Percentiles rank a stretch among this genome's conserved stretches.
Evolutionary conservation across 2,329 filamentous ascomycete species (phyloP).

Genomic region (Phaeosphaeriaceae sp.): DNA sequence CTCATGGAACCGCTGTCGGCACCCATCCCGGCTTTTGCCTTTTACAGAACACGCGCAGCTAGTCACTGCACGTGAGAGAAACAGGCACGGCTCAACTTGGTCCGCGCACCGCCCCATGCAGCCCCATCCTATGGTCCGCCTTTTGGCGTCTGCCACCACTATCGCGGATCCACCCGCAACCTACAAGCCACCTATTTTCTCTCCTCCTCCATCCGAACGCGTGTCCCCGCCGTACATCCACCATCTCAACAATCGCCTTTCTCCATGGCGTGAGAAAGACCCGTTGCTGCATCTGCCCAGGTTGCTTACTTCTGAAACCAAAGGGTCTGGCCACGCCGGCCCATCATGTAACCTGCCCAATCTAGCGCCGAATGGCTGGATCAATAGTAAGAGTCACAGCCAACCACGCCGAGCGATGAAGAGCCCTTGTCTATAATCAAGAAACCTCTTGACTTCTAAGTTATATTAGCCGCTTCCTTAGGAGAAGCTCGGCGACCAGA

Average conservation of each 20-base stretch:
- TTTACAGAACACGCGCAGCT: constrained; percentile 30
- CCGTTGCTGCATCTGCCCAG: constrained; percentile 20
- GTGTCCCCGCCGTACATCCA: constrained; percentile 24
- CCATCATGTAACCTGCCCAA: constrained; percentile 32
- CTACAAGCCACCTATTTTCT: constrained; percentile 17
- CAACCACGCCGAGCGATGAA: constrained; percentile 14
- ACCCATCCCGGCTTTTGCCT: constrained; percentile 17
- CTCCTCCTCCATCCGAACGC: constrained; percentile 24
- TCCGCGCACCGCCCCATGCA: constrained; percentile 34
- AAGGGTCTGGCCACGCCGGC: constrained; percentile 13
- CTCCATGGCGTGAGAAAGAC: constrained; percentile 27
- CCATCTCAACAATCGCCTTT: constrained; percentile 14
- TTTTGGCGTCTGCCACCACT: constrained; percentile 24
- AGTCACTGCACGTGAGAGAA: constrained; percentile 29
- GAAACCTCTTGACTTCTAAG: neutral
- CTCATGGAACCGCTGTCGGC: constrained; percentile 7
- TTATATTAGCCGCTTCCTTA: constrained; percentile 1
- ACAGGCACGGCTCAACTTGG: constrained; percentile 26
- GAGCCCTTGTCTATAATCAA: constrained; percentile 6
- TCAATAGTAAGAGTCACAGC: constrained; percentile 17
- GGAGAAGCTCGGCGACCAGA: constrained; percentile 39
- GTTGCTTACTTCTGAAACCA: constrained; percentile 26
- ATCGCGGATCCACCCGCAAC: constrained; percentile 19
- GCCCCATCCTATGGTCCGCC: constrained; percentile 38
- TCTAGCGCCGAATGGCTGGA: constrained; percentile 19